Base-by-base conservation (phyloP, 83 land plant species). In the Picea mariana region DNA sequence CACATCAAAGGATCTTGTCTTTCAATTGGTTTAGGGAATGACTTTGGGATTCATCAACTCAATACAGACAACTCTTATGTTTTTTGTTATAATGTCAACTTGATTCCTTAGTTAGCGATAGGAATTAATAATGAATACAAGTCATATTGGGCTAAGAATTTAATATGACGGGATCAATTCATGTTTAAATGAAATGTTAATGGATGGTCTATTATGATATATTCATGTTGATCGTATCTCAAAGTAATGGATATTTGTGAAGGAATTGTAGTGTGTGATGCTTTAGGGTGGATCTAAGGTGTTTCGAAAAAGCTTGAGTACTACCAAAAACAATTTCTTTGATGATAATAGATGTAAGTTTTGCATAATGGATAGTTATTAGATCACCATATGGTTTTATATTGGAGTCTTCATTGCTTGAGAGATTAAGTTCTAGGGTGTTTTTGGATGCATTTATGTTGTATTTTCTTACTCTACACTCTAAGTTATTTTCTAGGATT, bases 101-200 rank as follows among this genome's bases (percentile, higher is more conserved):
- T 90, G 90, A 94, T 90, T 82, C 96, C 96, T 17, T 94, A 93
- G 96, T 88, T 94, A 18, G 96, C 90, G 42, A 83, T 94, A 59
- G 95, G 94, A 38, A 89, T 94, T 9, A 86, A 85, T 1, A 80
- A 85, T 1, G 78, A 79, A 55, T 89, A 90, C 82, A 92, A 83
- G 63, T 9, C 78, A 5, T 85, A 68, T 65, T 94, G 96, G 96
- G 88, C 75, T 79, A 83, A 85, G 67, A 90, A 78, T 77, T 67
- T 92, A 60, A 86, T 86, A 27, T 47, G 27, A 80, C 88, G 84
- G 11, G 88, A 87, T 27, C 91, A 82, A 49, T 83, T 85, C 65
- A 85, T 94, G 86, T 86, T 84, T 31, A 87, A 90, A 20, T 94
- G 96, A 83, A 91, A 94, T 72, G 87, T 94, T 11, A 87, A 88